phyloP scores from a whole-genome alignment of 1,139 yeast species.

The Candida pseudoviswanathii region DNA sequence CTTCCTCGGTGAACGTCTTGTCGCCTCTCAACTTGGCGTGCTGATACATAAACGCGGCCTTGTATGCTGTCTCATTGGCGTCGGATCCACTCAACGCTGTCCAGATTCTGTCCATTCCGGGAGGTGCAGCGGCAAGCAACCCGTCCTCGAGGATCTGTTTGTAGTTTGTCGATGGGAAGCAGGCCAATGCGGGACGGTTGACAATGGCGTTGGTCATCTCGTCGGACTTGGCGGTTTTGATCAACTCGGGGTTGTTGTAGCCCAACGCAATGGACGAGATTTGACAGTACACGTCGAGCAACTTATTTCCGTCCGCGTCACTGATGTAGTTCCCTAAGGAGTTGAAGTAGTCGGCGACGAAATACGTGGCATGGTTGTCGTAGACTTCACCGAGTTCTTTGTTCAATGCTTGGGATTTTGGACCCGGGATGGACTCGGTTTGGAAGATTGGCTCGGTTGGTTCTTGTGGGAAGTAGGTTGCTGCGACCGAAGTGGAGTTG shows the following conservation, averaged over 20 bases:
- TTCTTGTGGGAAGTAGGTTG: conserved; percentile 50
- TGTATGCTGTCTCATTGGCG: conserved; percentile 77
- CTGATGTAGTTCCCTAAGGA: conserved; percentile 71
- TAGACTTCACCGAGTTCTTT: conserved; percentile 55
- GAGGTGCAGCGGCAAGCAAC: conserved; percentile 67
- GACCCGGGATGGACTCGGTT: conserved; percentile 61
- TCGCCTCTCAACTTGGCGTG: conserved; percentile 60
- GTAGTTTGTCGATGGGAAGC: conserved; percentile 66
- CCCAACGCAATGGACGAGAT: conserved; percentile 76
- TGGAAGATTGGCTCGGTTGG: conserved; percentile 53
- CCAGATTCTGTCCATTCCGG: conserved; percentile 67
- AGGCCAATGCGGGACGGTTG: conserved; percentile 76
- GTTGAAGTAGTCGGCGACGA: conserved; percentile 64
- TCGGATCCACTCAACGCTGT: conserved; percentile 73
- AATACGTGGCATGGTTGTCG: conserved; percentile 70
- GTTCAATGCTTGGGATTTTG: conserved; percentile 49
- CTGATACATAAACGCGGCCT: conserved; percentile 78
- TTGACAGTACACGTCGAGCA: conserved; percentile 70
- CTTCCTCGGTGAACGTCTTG: conserved; percentile 55
- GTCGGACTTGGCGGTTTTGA: conserved; percentile 60
- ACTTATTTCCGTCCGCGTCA: conserved; percentile 69
- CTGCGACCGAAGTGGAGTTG: conserved; percentile 16
- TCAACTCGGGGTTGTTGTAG: conserved; percentile 71
- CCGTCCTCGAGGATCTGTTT: conserved; percentile 53
- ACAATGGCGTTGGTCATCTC: conserved; percentile 69